Base-by-base conservation (phyloP, 208 protist species). In the Balamuthia mandrillaris region DNA sequence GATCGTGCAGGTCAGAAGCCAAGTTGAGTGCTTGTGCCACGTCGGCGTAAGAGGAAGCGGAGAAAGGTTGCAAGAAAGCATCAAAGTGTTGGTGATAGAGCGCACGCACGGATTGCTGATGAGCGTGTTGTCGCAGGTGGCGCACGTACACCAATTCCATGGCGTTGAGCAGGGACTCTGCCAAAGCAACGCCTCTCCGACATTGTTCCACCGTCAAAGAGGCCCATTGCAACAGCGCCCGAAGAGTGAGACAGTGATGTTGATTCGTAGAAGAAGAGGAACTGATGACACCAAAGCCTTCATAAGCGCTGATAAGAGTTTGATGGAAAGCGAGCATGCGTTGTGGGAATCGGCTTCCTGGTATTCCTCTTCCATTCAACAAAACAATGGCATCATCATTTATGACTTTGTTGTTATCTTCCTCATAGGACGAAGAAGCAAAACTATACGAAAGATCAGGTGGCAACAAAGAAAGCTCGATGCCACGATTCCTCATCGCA, bases 401-500 rank as follows among this genome's bases (percentile, higher is more conserved):
- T n/a, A n/a, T n/a, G n/a, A n/a, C n/a, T n/a, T n/a, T n/a, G n/a
- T n/a, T n/a, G n/a, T n/a, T n/a, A n/a, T n/a, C n/a, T n/a, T n/a
- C n/a, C n/a, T n/a, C n/a, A n/a, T n/a, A n/a, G n/a, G n/a, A n/a
- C n/a, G n/a, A n/a, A n/a, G n/a, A n/a, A n/a, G n/a, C n/a, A n/a
- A n/a, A n/a, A n/a, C n/a, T n/a, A n/a, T n/a, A n/a, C n/a, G n/a
- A n/a, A n/a, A n/a, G n/a, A n/a, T n/a, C n/a, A n/a, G 85, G 33
- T 6, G 75, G 86, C 10, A 90, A 44, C 27, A 99, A 86, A 78
- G 91, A 97, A 7, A 99, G 88, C 92, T 99, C 99, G 27, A 99
- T 94, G 24, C 98, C 97, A 49, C 98, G 95, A 88, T 99, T 99
- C 56, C 97, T 93, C 97, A 99, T 99, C 18, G 98, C 98, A 56